Evolutionary conservation across 805 yeast species (phyloP).

Genomic region (Wickerhamiella galacta): DNA sequence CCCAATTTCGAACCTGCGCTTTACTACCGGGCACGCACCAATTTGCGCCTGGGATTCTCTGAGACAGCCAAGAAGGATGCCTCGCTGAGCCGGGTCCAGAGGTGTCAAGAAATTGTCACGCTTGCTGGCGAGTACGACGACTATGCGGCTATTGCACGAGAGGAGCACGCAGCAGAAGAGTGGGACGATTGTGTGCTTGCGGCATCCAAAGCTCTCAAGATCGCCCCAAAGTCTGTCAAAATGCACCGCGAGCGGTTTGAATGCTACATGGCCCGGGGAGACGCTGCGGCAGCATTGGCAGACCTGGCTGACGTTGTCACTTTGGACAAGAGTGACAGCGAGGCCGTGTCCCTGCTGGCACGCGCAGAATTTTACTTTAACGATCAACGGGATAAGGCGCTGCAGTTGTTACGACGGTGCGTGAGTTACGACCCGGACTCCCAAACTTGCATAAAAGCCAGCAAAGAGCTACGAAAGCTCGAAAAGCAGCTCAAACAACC

Average conservation of each 20-base stretch:
- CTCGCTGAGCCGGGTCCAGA: conserved; percentile 4
- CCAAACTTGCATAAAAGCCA: conserved; percentile 34
- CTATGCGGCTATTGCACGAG: conserved; percentile 6
- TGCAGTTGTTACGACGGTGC: conserved; percentile 44
- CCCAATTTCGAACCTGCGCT: conserved; percentile 23
- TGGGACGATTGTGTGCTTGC: conserved; percentile 14
- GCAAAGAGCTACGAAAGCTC: conserved; percentile 15
- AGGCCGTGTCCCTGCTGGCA: conserved; percentile 24
- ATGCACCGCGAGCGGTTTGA: conserved; percentile 20
- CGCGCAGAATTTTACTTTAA: conserved; percentile 28
- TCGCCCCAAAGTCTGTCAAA: conserved; percentile 16
- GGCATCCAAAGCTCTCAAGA: conserved; percentile 16
- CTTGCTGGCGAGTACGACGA: conserved; percentile 8
- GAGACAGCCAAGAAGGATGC: conserved; percentile 15
- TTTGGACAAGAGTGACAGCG: conserved; percentile 16
- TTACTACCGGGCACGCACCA: conserved; percentile 19
- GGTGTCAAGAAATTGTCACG: conserved; percentile 12
- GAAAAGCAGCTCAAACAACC: conserved; percentile 16
- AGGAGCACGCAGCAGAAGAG: conserved; percentile 9
- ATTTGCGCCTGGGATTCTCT: conserved; percentile 19
- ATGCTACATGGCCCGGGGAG: conserved; percentile 20
- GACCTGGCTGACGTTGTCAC: conserved; percentile 20
- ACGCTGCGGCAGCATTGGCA: conserved; percentile 20
- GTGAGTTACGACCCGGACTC: conserved; percentile 64
- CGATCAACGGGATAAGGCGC: conserved; percentile 35